Conservation (phyloP, 1,284 basidiomycete species). For the Cutaneotrichosporon sp. region DNA sequence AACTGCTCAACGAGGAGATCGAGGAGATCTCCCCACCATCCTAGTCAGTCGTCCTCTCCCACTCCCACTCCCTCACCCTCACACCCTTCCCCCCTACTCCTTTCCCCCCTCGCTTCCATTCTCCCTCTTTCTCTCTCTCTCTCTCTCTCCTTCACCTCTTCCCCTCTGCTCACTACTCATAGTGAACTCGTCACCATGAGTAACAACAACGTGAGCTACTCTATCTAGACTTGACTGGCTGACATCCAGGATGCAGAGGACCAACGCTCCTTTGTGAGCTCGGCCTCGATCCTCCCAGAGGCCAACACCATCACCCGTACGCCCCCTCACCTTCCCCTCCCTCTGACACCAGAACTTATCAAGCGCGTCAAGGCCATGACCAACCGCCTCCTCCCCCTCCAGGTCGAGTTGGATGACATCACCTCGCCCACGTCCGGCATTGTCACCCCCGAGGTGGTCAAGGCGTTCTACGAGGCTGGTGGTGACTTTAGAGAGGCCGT, state of each 20-base stretch:
- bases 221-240: neutral
- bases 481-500: constrained; percentile 74
- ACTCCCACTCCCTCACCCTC: too few species aligned
- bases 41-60: too few species aligned
- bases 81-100: neutral
- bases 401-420: constrained; percentile 55
- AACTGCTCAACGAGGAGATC: too few species aligned
- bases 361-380: constrained; percentile 77
- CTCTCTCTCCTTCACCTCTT: constrained; percentile 2
- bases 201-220: constrained; percentile 1
- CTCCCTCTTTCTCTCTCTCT: neutral
- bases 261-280: constrained; percentile 43
- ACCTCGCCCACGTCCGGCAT: constrained; percentile 51
- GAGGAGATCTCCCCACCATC: too few species aligned
- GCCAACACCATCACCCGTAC: constrained; percentile 23
- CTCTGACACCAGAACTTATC: constrained; percentile 59
- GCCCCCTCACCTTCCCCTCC: neutral
- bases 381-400: constrained; percentile 73
- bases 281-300: constrained; percentile 25
- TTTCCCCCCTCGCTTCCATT: neutral
- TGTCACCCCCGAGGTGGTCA: constrained; percentile 55
- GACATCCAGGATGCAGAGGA: constrained; percentile 39
- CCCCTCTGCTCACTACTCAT: constrained; percentile 2
- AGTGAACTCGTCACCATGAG: neutral
- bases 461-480: constrained; percentile 54